Base-by-base conservation (phyloP, 169 alveolate genomes). In the Eimeria maxima region DNA sequence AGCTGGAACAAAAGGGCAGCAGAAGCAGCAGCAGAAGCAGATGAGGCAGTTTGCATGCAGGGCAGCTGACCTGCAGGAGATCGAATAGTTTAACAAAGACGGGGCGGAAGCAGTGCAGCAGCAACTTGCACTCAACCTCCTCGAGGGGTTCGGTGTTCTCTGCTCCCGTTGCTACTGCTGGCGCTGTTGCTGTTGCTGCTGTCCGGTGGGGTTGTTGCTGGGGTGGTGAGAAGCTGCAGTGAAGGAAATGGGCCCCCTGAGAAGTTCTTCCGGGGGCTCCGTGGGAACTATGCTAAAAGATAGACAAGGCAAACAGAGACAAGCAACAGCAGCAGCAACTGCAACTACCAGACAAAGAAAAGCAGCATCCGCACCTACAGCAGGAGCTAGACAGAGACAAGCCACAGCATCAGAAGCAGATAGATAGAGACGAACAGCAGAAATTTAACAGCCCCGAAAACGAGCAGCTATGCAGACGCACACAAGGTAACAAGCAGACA, bases 31-130 rank as follows among this genome's bases (percentile, higher is more conserved):
- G 24, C 27, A 53, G 60, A 1, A 53, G 60, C 60, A 53, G 60
- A 1, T 1, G 10, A 14, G 60, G 24, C 14, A 20, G 76, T 65
- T 47, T 11, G 24, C 89, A 60, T 78, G 57, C 89, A 78, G 38
- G 22, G 24, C 14, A 0, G 42, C 89, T 47, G 38, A 47, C 89
- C 89, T 78, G 57, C 89, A 78, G 38, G 22, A 78, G 20, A 18
- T 78, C 60, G 50, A 78, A 78, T 10, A 78, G 89, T 33, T 78
- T 78, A 13, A 78, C 67, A 22, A 78, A 47, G 63, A 78, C 89
- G n/a, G 89, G 89, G 67, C 89, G 89, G 67, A 78, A 78, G 69
- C 47, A 78, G 38, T 78, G 89, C 67, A 78, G 67, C 67, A 78
- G 89, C 89, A 78, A 29, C 67, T 78, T 78, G 67, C 89, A 78